A percentile compares a stretch with the other conserved stretches of the same genome.
These are phyloP conservation scores for Conticribra guillardii DNA, from an alignment of 108 stramenopile species.

Conservation along the genomic window DNA sequence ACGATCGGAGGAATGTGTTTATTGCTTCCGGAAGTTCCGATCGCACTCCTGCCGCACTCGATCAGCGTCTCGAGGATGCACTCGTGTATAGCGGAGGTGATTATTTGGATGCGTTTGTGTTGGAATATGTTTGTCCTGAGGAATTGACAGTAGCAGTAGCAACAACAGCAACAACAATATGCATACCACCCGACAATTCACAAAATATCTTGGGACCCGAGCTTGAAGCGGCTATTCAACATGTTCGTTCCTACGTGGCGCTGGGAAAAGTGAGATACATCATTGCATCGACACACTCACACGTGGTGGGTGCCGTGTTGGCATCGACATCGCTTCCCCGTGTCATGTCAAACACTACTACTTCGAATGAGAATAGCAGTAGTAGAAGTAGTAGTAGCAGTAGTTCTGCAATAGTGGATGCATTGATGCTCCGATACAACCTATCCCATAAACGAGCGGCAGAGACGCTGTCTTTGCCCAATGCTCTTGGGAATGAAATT, in stretches of 20 bases:
- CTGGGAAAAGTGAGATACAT: constrained; percentile 35
- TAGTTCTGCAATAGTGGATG: constrained; percentile 14
- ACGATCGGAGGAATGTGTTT: constrained; percentile 32
- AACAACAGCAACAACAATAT: background rate
- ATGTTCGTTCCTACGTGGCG: constrained; percentile 17
- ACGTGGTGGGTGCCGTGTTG: constrained; percentile 34
- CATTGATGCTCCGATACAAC: constrained; percentile 45
- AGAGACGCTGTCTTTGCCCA: constrained; percentile 35
- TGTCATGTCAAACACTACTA: background rate
- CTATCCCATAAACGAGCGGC: constrained; percentile 37
- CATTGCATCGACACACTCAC: constrained; percentile 43
- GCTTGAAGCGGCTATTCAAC: constrained; percentile 15
- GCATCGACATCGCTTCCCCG: background rate
- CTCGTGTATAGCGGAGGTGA: constrained; percentile 36
- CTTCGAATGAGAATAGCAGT: background rate
- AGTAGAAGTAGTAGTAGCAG: too few species aligned
- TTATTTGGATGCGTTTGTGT: constrained; percentile 44
- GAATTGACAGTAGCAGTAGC: constrained; percentile 5
- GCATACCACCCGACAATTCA: background rate
- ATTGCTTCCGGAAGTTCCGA: constrained; percentile 44
- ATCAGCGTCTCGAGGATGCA: constrained; percentile 36
- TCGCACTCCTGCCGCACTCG: constrained; percentile 11
- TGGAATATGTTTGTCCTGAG: constrained; percentile 48
- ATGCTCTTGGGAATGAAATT: constrained; percentile 14
- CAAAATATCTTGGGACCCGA: constrained; percentile 8